Base-by-base conservation (phyloP, 352 stramenopile species). In the Phytophthora hybrid region DNA sequence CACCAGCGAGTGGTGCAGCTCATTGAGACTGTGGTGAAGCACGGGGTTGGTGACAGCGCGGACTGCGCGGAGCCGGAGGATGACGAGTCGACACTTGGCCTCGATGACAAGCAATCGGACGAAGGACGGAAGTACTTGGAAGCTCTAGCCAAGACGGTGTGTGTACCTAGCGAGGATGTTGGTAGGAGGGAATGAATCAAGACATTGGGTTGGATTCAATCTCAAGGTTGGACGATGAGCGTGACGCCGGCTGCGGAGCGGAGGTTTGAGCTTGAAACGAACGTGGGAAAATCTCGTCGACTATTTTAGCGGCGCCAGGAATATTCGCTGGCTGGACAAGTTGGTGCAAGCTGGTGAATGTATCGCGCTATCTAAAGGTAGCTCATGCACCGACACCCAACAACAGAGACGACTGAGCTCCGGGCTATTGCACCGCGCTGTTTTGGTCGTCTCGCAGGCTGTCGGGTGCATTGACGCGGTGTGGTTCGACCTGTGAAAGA, bases 361-460 rank as follows among this genome's bases (percentile, higher is more conserved):
- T 65, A 66, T 73, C 56, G 51, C 19, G 39, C 72, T 71, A 76
- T 72, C 73, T 79, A 76, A 79, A 79, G 63, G 56, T 64, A 13
- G 37, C 23, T 9, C 37, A 73, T 67, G 69, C 10, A 39, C 18
- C 21, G 49, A 60, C 63, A 73, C 26, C 44, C 70, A 78, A 60
- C 55, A 61, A 59, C 54, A 73, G 53, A 77, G 63, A 73, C 64
- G 39, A 78, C 51, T 68, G 61, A 66, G 60, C 71, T 63, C 53
- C 55, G 69, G 65, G 59, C 26, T 56, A 54, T 49, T 66, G 52
- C 34, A 39, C 57, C 26, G 46, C 47, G 51, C 47, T 73, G 55
- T 66, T 71, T 74, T 59, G 57, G 55, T 52, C 26, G 49, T 53
- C 19, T 62, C 32, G 53, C 54, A 60, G 34, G 56, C 56, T 63